Percentiles rank a stretch among this genome's conserved stretches.
Evolutionary conservation across 108 stramenopile genomes (phyloP).

Genomic region (Bacterosira constricta): DNA sequence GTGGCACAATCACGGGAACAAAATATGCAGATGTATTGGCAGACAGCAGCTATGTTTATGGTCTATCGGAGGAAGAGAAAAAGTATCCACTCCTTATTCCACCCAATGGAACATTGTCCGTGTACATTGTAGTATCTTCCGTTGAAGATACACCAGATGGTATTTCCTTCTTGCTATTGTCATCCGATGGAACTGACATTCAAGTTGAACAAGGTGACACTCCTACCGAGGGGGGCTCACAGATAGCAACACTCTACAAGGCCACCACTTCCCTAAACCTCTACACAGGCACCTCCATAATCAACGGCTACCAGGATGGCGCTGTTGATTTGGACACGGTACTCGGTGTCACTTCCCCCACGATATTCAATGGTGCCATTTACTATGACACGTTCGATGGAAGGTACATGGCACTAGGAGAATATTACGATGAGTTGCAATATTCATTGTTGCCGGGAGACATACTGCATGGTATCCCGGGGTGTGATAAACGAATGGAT

Average conservation of each 20-base stretch:
- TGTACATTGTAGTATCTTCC: constrained; percentile 4
- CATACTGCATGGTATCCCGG: constrained; percentile 2
- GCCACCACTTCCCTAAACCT: neutral
- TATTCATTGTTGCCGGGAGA: constrained; percentile 19
- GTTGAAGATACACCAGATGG: neutral
- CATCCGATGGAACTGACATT: neutral
- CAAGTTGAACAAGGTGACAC: neutral
- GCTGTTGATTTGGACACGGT: neutral
- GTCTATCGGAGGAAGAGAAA: constrained; percentile 6
- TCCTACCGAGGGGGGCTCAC: no score
- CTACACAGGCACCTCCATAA: neutral
- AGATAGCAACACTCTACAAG: neutral
- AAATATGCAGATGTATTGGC: neutral
- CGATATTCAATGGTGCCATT: constrained; percentile 33
- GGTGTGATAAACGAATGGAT: constrained; percentile 12
- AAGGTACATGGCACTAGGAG: neutral
- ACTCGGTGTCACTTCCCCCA: constrained; percentile 4
- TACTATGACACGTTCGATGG: constrained; percentile 29
- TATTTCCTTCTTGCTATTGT: constrained; percentile 6
- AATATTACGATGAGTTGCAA: constrained; percentile 29
- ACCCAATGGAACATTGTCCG: neutral
- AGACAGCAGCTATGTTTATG: neutral
- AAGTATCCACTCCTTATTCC: constrained; percentile 16
- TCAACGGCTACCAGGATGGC: constrained; percentile 25
- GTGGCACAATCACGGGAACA: neutral